phyloP scores from a whole-genome alignment of 306 rosid genomes.

The Lablab purpureus region DNA sequence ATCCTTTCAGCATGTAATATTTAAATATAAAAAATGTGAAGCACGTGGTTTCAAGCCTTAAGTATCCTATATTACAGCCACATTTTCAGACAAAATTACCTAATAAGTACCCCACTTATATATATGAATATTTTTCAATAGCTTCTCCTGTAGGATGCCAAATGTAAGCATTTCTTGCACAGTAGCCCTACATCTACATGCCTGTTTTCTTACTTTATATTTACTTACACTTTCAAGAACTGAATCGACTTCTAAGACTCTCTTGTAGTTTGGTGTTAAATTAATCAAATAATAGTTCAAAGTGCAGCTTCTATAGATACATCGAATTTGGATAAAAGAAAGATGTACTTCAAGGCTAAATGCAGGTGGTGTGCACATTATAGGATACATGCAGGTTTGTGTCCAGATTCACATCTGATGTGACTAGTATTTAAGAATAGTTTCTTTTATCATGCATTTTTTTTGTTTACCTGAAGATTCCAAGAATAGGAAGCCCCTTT shows the following conservation, averaged over 20 bases:
- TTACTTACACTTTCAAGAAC: not conserved
- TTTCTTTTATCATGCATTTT: not conserved
- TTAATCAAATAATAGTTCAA: slow-evolving; percentile 6
- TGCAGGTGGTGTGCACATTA: not conserved
- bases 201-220: not conserved
- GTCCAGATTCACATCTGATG: slow-evolving; percentile 23
- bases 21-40: slow-evolving; percentile 17
- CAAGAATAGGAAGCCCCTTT: slow-evolving; percentile 87
- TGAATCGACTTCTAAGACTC: not conserved
- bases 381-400: slow-evolving; percentile 9
- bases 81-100: not conserved
- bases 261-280: not conserved
- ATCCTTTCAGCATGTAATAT: not conserved
- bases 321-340: slow-evolving; percentile 12
- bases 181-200: slow-evolving; percentile 15
- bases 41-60: not conserved
- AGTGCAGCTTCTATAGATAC: slow-evolving; percentile 27
- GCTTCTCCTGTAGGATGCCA: not conserved
- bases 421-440: not conserved
- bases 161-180: slow-evolving; percentile 1
- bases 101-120: not conserved
- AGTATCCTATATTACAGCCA: slow-evolving; percentile 1
- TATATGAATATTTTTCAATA: slow-evolving; percentile 8
- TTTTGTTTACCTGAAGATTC: slow-evolving; percentile 71
- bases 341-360: slow-evolving; percentile 10